A percentile compares a stretch with the other conserved stretches of the same genome.
phyloP scores from a whole-genome alignment of 176 grass and related monocot species.

The Bothriochloa decipiens region DNA sequence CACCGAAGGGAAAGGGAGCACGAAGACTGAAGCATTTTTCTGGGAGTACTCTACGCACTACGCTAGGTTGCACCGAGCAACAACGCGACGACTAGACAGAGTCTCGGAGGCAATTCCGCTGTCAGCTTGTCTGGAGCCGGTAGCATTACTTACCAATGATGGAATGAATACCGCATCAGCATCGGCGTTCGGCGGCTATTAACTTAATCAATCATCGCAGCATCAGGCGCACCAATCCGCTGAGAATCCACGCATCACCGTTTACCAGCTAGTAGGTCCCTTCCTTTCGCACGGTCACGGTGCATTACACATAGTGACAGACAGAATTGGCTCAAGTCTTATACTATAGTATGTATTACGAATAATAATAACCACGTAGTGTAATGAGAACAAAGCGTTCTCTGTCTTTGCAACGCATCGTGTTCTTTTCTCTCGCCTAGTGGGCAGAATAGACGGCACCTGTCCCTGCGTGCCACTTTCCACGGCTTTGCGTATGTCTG shows the following conservation, averaged over 20 bases:
- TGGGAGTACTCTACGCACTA: no score
- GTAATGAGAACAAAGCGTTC: not conserved
- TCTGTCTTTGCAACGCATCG: conserved; percentile 5
- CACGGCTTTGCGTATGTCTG: conserved; percentile 25
- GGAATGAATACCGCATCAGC: not conserved
- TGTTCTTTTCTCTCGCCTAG: conserved; percentile 4
- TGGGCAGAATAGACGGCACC: conserved; percentile 4
- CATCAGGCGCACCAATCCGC: not conserved
- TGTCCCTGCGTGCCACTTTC: not conserved
- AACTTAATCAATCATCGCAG: not conserved
- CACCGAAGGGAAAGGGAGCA: not conserved
- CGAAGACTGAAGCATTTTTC: not conserved
- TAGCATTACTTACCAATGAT: no score
- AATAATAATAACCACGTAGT: no score
- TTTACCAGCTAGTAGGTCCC: not conserved
- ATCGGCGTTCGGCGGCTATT: not conserved
- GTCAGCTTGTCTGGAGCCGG: no score
- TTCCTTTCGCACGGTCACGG: not conserved
- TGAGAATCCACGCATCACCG: not conserved
- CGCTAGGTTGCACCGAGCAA: not conserved
- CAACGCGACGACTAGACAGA: not conserved
- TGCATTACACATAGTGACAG: not conserved
- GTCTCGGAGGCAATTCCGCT: no score
- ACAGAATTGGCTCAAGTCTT: no score
- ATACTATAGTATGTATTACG: no score